Evolutionary conservation across 78 protist species (phyloP).

Genomic region (Cavenderia fasciculata): DNA sequence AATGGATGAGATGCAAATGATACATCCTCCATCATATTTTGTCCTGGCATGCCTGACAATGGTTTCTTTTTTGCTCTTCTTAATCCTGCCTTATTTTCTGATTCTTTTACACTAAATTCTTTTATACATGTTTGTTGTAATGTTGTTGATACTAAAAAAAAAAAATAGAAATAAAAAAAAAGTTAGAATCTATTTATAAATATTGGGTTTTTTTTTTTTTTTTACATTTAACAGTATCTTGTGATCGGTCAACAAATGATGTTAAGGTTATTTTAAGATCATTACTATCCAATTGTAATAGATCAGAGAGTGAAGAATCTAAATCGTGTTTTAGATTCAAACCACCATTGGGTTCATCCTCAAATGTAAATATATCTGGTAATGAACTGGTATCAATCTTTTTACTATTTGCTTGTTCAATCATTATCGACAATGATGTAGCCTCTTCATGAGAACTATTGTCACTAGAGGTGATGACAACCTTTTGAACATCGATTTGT

Average conservation of each 20-base stretch:
- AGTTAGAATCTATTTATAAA: no score
- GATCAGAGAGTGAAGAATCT: background rate
- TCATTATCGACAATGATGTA: no score
- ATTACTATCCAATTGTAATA: background rate
- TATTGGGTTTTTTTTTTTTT: no score
- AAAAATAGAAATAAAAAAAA: no score
- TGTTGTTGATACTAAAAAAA: no score
- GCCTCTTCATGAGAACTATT: no score
- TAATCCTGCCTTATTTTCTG: constrained; percentile 61
- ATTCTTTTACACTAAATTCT: constrained; percentile 35
- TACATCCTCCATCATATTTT: constrained; percentile 75
- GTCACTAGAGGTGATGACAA: no score
- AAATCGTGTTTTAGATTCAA: background rate
- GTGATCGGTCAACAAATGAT: background rate
- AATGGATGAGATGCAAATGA: constrained; percentile 56
- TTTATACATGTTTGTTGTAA: background rate
- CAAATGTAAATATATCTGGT: constrained; percentile 12
- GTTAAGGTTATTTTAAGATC: background rate
- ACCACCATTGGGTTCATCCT: background rate
- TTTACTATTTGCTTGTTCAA: background rate
- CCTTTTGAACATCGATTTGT: no score
- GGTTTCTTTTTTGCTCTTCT: constrained; percentile 76
- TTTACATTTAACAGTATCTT: no score
- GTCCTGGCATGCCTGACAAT: constrained; percentile 11
- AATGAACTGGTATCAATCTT: background rate